Percentiles rank a stretch among this genome's conserved stretches.
These are phyloP conservation scores for Hordeum pubiflorum DNA, from an alignment of 202 grass and related monocot species.

Conservation along the genomic window DNA sequence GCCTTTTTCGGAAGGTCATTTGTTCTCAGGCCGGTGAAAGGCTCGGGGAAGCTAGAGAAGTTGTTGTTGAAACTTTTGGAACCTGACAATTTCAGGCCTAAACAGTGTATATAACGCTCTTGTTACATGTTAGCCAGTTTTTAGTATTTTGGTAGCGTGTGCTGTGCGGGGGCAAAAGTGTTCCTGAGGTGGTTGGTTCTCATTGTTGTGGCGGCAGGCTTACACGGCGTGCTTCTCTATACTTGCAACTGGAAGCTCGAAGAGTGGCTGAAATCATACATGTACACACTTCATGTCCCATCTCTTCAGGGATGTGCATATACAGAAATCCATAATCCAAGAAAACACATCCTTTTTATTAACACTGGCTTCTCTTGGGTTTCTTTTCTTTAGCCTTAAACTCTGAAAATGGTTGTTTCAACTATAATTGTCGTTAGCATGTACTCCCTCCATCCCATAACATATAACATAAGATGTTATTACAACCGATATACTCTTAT, in stretches of 20 bases:
- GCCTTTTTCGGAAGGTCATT: slow-evolving; percentile 43
- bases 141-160: slow-evolving; percentile 19
- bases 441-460: no score
- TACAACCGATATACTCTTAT: no score
- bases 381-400: no score
- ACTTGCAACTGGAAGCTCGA: slow-evolving; percentile 30
- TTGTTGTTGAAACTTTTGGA: slow-evolving; percentile 66
- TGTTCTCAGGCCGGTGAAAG: slow-evolving; percentile 43
- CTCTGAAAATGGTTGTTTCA: no score
- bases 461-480: no score
- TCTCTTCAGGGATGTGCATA: neutral
- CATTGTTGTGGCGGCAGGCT: slow-evolving; percentile 11
- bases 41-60: slow-evolving; percentile 58
- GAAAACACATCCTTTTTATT: no score
- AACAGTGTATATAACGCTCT: slow-evolving; percentile 80
- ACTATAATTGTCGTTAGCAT: no score
- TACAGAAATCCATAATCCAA: neutral
- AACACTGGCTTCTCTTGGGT: no score
- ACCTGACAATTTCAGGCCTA: slow-evolving; percentile 80
- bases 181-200: slow-evolving; percentile 9
- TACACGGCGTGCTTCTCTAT: slow-evolving; percentile 18
- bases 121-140: slow-evolving; percentile 37
- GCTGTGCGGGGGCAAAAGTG: neutral
- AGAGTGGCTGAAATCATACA: slow-evolving; percentile 24
- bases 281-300: neutral